Evolutionary conservation across 805 yeast genomes (phyloP), one percentile per base, ranked within the genome.

Genomic region (Lipomyces orientalis): DNA sequence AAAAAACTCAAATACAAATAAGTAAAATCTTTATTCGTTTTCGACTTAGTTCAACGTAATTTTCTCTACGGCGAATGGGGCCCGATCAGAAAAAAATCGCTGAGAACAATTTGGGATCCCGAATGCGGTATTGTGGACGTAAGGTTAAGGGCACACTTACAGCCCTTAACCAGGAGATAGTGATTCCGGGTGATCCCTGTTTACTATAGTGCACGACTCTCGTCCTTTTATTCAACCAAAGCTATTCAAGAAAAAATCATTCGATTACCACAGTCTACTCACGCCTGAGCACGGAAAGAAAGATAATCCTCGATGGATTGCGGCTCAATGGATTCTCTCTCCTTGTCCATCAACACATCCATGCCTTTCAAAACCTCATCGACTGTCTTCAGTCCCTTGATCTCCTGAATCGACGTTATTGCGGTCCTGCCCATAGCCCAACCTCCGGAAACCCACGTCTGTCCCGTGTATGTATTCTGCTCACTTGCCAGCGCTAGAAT

Each of bases 381-480:
- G 46, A 39, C 46, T 39, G 46, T 39, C 46, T 39, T 39, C 46
- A 39, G 46, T 39, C 46, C 46, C 46, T 39, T 39, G 46, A 39
- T 39, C 46, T 39, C 46, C 46, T 39, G 46, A 16, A 39, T 39
- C 46, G 46, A 39, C 46, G 5, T 39, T 39, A 39, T 39, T 39
- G 46, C 46, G 7, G 46, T 39, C 46, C 46, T 39, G 19, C 46
- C 46, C 46, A 39, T 39, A 39, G 46, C 46, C 46, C 46, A 39
- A 39, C 46, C 46, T 3, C 46, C 46, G 3, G 46, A 39, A 14
- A 39, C 46, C 46, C 46, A 39, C 46, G 46, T 39, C 46, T 39
- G 46, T 39, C 46, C 46, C 46, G 46, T 39, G 46, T 39, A 39
- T 14, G 0, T 39, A 39, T 39, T 39, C 19, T 39, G n/a, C 46